Evolutionary conservation across 2,329 filamentous ascomycete species (phyloP).

Genomic region (Herpotrichia juniperi): DNA sequence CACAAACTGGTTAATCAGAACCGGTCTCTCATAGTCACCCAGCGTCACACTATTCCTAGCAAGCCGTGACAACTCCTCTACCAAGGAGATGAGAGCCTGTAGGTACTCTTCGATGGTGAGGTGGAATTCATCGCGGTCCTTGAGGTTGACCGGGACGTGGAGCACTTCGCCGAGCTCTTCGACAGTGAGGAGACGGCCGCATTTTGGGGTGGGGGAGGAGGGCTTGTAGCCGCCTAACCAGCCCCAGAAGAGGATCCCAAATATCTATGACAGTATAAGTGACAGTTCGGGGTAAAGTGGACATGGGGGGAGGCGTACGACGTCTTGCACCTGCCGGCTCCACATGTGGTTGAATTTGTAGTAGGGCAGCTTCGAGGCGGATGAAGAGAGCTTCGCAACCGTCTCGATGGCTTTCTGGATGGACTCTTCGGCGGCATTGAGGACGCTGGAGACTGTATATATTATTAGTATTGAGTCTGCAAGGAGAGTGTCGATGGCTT

Average conservation of each 20-base stretch:
- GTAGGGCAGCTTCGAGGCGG: conserved; percentile 88
- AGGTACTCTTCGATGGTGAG: conserved; percentile 98
- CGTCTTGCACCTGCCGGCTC: conserved; percentile 82
- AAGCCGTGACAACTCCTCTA: conserved; percentile 88
- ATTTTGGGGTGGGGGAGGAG: conserved; percentile 58
- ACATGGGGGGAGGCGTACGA: conserved; percentile 58
- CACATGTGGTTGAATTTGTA: conserved; percentile 97
- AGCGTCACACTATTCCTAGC: conserved; percentile 94
- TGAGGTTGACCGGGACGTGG: conserved; percentile 90
- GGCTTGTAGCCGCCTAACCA: conserved; percentile 79
- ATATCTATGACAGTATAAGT: conserved; percentile 50
- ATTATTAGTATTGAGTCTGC: conserved; percentile 13
- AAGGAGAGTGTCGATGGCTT: conserved; percentile 35
- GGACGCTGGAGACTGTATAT: conserved; percentile 68
- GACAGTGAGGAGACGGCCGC: conserved; percentile 77
- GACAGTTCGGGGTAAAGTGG: background rate
- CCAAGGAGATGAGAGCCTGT: conserved; percentile 81
- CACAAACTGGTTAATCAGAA: conserved; percentile 88
- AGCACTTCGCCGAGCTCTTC: conserved; percentile 84
- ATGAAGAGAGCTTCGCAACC: conserved; percentile 70
- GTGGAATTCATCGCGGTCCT: conserved; percentile 89
- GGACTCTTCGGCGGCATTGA: conserved; percentile 70
- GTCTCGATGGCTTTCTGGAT: conserved; percentile 76
- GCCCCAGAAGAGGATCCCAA: conserved; percentile 65
- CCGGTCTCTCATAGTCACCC: conserved; percentile 82